A percentile compares a stretch with the other conserved stretches of the same genome.
Conservation (phyloP, 2,329 filamentous ascomycete genomes). For the Hyphodiscus sp. region DNA sequence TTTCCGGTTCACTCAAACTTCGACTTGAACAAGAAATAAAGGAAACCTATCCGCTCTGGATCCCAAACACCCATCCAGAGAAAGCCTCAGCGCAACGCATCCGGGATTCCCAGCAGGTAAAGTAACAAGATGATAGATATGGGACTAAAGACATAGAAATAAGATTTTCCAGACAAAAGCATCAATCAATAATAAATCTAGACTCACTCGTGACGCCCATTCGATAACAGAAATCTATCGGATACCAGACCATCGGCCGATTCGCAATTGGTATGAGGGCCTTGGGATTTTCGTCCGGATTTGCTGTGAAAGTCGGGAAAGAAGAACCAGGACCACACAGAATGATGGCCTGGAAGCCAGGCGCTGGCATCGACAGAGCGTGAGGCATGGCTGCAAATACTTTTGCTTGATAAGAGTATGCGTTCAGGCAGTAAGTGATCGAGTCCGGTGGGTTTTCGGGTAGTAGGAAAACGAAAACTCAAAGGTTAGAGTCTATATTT, state of each 20-base stretch:
- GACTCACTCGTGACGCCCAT: slow-evolving; percentile 67
- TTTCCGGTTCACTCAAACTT: not conserved
- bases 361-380: slow-evolving; percentile 63
- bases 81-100: not conserved
- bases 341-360: slow-evolving; percentile 76
- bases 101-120: too few relatives aligned
- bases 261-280: slow-evolving; percentile 78
- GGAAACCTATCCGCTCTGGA: too few relatives aligned
- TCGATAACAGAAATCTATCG: slow-evolving; percentile 77
- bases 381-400: slow-evolving; percentile 56
- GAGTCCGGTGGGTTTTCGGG: not conserved
- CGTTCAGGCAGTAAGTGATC: not conserved
- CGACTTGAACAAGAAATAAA: not conserved
- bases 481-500: not conserved
- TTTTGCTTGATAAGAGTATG: not conserved
- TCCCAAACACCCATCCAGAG: slow-evolving; percentile 1
- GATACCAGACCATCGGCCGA: slow-evolving; percentile 85
- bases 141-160: not conserved
- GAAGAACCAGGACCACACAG: slow-evolving; percentile 78
- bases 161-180: not conserved
- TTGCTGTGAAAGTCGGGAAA: slow-evolving; percentile 76
- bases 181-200: not conserved
- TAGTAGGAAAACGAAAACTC: not conserved
- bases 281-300: slow-evolving; percentile 74
- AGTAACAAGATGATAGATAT: not conserved